Conservation (phyloP, 2,329 filamentous ascomycete species). For the Lecanoromycetidae sp. region DNA sequence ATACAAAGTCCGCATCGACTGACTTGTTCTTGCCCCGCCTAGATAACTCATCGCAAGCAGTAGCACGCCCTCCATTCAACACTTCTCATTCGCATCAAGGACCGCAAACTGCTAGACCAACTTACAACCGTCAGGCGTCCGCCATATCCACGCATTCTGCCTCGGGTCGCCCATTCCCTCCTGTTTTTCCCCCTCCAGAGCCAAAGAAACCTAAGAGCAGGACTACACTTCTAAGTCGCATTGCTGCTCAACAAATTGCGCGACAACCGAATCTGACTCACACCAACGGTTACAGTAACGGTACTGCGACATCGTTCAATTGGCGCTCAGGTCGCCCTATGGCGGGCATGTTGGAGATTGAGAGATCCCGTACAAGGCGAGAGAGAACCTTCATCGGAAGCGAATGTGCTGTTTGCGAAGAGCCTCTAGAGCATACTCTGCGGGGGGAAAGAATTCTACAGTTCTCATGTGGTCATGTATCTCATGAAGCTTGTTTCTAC, state of each 20-base stretch:
- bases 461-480: conserved; percentile 92
- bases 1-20: conserved; percentile 5
- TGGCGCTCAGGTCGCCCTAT: conserved; percentile 35
- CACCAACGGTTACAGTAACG: conserved; percentile 24
- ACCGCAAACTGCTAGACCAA: conserved; percentile 7
- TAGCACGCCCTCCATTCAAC: conserved; percentile 12
- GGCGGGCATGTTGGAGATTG: conserved; percentile 58
- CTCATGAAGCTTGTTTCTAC: conserved; percentile 97
- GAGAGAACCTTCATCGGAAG: conserved; percentile 92
- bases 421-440: conserved; percentile 88
- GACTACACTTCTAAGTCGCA: conserved; percentile 15
- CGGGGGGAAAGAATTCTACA: conserved; percentile 89
- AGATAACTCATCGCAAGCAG: conserved; percentile 17
- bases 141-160: conserved; percentile 16
- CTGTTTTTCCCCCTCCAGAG: conserved; percentile 12
- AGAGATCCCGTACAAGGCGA: conserved; percentile 65
- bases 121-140: conserved; percentile 14
- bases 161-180: conserved; percentile 16
- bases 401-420: conserved; percentile 92
- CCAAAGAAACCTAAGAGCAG: conserved; percentile 14
- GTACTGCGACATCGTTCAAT: conserved; percentile 27
- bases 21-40: conserved; percentile 1
- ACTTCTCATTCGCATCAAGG: conserved; percentile 10
- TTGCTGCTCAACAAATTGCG: conserved; percentile 15
- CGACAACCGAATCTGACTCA: conserved; percentile 15